Conservation (phyloP, 2,329 filamentous ascomycete species). For the Aureobasidium sp. region DNA sequence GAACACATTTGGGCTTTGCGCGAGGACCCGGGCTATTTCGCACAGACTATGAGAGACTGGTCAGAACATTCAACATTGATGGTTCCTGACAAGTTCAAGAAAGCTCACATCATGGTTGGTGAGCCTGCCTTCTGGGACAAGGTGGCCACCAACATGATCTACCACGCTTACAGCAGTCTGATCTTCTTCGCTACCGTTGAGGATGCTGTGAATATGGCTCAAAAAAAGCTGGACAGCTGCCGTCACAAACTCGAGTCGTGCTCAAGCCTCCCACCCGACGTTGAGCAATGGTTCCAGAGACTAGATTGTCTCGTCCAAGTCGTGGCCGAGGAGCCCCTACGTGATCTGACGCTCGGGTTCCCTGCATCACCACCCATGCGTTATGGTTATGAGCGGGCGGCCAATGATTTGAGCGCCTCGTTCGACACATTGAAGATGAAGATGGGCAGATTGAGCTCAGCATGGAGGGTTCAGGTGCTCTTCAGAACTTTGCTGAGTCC, state of each 20-base stretch:
- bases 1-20: constrained; percentile 51
- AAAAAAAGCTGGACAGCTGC: neutral
- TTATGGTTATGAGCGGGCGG: constrained; percentile 5
- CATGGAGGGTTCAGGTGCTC: constrained; percentile 6
- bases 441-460: neutral
- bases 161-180: constrained; percentile 19
- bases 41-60: constrained; percentile 35
- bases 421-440: neutral
- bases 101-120: constrained; percentile 24
- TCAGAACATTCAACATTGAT: constrained; percentile 43
- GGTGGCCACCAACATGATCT: constrained; percentile 18
- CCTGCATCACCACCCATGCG: constrained; percentile 39
- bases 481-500: constrained; percentile 11
- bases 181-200: constrained; percentile 17
- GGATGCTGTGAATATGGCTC: neutral
- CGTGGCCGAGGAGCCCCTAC: constrained; percentile 26
- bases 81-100: constrained; percentile 35
- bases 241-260: neutral
- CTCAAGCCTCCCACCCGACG: neutral
- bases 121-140: constrained; percentile 17
- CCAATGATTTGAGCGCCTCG: neutral
- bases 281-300: neutral
- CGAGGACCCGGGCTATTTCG: constrained; percentile 55
- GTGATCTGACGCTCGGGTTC: constrained; percentile 24
- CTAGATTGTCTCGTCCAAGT: neutral